Evolutionary conservation across 192 early-diverging fungal species (phyloP), one percentile per base, ranked within the genome.

Genomic region (Powellomyces hirtus): DNA sequence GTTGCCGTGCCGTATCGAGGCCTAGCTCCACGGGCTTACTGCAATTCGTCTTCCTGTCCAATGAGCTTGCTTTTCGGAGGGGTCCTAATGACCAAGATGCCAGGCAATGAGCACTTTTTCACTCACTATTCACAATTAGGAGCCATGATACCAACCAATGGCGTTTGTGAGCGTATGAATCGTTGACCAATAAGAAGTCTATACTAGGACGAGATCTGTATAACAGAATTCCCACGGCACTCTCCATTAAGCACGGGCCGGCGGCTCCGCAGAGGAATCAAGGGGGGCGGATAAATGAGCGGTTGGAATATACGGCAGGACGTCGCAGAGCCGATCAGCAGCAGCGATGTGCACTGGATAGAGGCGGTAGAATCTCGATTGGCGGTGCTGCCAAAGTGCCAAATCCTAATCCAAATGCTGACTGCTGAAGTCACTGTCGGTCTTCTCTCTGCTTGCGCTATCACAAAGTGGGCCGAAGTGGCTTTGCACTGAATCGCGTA

Each of bases 121-220:
- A 31, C 16, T 56, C 24, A 6, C 29, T 34, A 5, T 56, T 29
- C 33, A 31, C 18, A 22, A 13, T 52, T 8, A 18, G 51, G 51
- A 8, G 51, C 29, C 29, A 22, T 30, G 7, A 16, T 46, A 11
- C 45, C 18, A 27, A 64, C 92, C 92, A 94, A 75, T 92, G 87
- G 66, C 85, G 80, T 68, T 91, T 90, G 73, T 90, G 85, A 59
- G 88, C 76, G 63, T 86, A 90, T 55, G 90, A 84, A 79, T 92
- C 90, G 83, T 92, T 89, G 71, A 92, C 81, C 70, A 94, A 80
- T 78, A 94, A 84, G 70, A 89, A 91, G 81, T 94, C 92, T 35
- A 62, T 49, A 46, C 42, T 18, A 38, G 59, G 59, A 8, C 67
- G 56, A n/a, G 26, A 24, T 14, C 68, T 27, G 38, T 71, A 71